Evolutionary conservation across 2,329 filamentous ascomycete genomes (phyloP).

Genomic region (Kalmusia sp.): DNA sequence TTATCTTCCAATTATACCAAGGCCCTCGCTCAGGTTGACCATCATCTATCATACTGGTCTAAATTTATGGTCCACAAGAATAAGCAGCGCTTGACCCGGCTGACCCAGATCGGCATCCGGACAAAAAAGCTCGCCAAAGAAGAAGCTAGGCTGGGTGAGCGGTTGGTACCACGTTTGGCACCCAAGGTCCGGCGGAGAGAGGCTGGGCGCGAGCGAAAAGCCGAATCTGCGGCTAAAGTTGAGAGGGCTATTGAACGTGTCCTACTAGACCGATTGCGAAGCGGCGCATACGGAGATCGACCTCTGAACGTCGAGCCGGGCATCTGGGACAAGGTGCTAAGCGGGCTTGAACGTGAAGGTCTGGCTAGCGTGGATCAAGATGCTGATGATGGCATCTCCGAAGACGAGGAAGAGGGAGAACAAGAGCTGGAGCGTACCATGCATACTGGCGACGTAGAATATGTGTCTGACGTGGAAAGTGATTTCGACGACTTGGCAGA

Average conservation of each 20-base stretch:
- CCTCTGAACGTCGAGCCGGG: slow-evolving; percentile 93
- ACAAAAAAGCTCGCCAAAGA: slow-evolving; percentile 82
- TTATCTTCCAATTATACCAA: slow-evolving; percentile 89
- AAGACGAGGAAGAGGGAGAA: slow-evolving; percentile 75
- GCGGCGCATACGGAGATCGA: slow-evolving; percentile 92
- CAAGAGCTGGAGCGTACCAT: slow-evolving; percentile 71
- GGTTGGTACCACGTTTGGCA: slow-evolving; percentile 84
- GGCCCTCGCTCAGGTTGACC: slow-evolving; percentile 78
- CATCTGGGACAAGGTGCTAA: slow-evolving; percentile 97
- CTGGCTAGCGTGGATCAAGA: slow-evolving; percentile 85
- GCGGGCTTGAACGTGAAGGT: slow-evolving; percentile 85
- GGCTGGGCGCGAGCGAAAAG: slow-evolving; percentile 58
- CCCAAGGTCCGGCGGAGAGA: slow-evolving; percentile 76
- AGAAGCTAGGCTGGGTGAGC: slow-evolving; percentile 88
- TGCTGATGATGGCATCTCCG: slow-evolving; percentile 83
- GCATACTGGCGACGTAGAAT: slow-evolving; percentile 83
- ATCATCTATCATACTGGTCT: slow-evolving; percentile 78
- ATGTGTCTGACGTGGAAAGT: slow-evolving; percentile 88
- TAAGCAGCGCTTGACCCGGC: slow-evolving; percentile 90
- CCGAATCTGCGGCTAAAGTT: slow-evolving; percentile 76
- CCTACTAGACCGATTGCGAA: slow-evolving; percentile 86
- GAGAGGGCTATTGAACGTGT: slow-evolving; percentile 96
- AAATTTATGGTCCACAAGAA: slow-evolving; percentile 94
- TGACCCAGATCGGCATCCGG: slow-evolving; percentile 88
- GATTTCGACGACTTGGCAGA: slow-evolving; percentile 69